Evolutionary conservation across 768 basidiomycete genomes (phyloP), one percentile per base, ranked within the genome.

Genomic region (Auricularia heimuer): DNA sequence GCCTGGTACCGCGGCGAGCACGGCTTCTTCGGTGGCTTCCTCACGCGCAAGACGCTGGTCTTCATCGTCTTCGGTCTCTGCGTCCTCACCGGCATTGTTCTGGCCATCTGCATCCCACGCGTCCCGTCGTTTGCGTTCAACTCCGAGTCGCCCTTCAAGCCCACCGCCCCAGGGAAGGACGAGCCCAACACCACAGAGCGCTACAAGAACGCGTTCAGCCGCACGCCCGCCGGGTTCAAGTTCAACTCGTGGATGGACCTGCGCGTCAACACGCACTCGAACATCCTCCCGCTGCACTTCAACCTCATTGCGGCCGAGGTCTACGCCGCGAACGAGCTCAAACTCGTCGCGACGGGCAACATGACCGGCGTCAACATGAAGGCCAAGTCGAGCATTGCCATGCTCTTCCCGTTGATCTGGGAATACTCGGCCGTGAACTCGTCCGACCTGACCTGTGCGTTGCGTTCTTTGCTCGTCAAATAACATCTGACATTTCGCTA

Each of bases 201-300:
- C 61, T 16, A 54, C 65, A 51, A 67, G 1, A 80, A 80, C 1
- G 73, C 76, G 42, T 96, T 98, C 78, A 86, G 82, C 42, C 85
- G 90, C 65, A 74, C 79, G 1, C 94, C 93, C 0, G 87, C 94
- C 64, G 96, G 96, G 75, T 98, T 96, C 75, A 85, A 88, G 42
- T 98, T 98, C 80, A 83, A 89, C 3, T 91, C 87, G 0, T 79
- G 80, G 54, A 84, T 92, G 18, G 80, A 87, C 24, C 77, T 98
- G 11, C 82, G 92, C 75, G 80, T 91, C 61, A 84, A 96, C 75
- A 93, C 92, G 8, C 77, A 76, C 14, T 76, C 77, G 69, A 94
- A 90, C 70, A 90, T 84, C 71, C 78, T 96, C 12, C 94, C 94
- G 3, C 73, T 94, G 60, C 85, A 82, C 44, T 87, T 95, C 77